Evolutionary conservation across 352 stramenopile species (phyloP), one percentile per base, ranked within the genome.

Genomic region (Phytophthora citrophthora): DNA sequence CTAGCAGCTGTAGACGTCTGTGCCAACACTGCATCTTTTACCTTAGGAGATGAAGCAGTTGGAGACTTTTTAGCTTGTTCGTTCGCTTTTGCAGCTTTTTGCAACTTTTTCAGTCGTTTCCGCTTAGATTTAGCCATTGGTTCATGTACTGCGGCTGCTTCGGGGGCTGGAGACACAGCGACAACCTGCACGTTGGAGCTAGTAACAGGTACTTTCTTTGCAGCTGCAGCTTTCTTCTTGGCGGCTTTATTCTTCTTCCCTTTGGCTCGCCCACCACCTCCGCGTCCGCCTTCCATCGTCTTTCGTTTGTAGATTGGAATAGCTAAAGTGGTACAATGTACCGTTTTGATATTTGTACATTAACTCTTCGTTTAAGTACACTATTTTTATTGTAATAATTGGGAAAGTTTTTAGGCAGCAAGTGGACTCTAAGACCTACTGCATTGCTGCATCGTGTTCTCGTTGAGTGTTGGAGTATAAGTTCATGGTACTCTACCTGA

Each of bases 51-150:
- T 5, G 26, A 15, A 16, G 39, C 40, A 15, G 34, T 45, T 5
- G 45, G 52, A 23, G 47, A 38, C 10, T 62, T 71, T 15, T 55
- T 47, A 1, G 16, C 12, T 48, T 54, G 20, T 55, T 53, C 48
- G 20, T 60, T 49, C 3, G 7, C 10, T 13, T 41, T 18, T 11
- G 24, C 29, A 4, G 54, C 10, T 10, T 66, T 64, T 15, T 18
- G 0, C 9, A 34, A 4, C n/a, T 72, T 61, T 43, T 70, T 72
- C 48, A 60, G 16, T n/a, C 66, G 64, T 49, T 66, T 72, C 13
- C 65, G 66, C 48, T 74, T 81, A 9, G 55, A 66, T 45, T 79
- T 83, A 1, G 62, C 48, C 47, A 72, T 45, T 29, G 34, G 44
- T 9, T 31, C 23, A 15, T 54, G 20, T 11, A 47, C 15, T 15